A percentile compares a stretch with the other conserved stretches of the same genome.
These are phyloP conservation scores for Sherardia arvensis DNA, from an alignment of 257 asterid species.

Conservation along the genomic window DNA sequence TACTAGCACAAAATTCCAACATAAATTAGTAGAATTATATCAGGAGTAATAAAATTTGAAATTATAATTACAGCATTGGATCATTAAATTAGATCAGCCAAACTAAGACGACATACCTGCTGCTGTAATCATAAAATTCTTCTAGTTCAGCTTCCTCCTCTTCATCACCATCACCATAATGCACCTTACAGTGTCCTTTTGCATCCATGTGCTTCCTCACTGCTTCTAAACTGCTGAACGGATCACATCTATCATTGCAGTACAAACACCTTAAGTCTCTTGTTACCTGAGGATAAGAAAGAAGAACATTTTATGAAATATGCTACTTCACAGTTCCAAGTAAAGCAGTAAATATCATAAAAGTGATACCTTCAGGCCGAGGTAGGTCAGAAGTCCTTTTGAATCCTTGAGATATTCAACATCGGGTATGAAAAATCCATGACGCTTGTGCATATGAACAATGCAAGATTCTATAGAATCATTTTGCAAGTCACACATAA, in stretches of 20 bases:
- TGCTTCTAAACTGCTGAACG: conserved; percentile 76
- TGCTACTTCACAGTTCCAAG: not conserved
- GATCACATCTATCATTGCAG: conserved; percentile 67
- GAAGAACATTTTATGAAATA: not conserved
- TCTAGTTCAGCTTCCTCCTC: conserved; percentile 95
- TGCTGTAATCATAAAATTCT: conserved; percentile 88
- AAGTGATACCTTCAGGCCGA: conserved; percentile 64
- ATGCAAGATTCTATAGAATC: conserved; percentile 64
- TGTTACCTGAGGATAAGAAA: conserved; percentile 45
- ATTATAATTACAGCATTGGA: not conserved
- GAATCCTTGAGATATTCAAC: conserved; percentile 88
- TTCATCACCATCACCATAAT: conserved; percentile 87
- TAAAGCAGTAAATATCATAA: not conserved
- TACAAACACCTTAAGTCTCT: conserved; percentile 68
- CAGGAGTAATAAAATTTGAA: not conserved
- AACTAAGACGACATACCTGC: conserved; percentile 48
- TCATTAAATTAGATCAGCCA: not conserved
- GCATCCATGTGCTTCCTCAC: conserved; percentile 95
- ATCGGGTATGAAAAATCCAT: conserved; percentile 93
- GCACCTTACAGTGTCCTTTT: conserved; percentile 88
- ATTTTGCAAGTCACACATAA: conserved; percentile 76
- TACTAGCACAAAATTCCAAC: not conserved
- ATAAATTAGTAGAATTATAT: not conserved
- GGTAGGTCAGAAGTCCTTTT: conserved; percentile 74
- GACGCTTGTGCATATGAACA: conserved; percentile 94